Conservation (phyloP, 768 basidiomycete species). For the Floccularia luteovirens region DNA sequence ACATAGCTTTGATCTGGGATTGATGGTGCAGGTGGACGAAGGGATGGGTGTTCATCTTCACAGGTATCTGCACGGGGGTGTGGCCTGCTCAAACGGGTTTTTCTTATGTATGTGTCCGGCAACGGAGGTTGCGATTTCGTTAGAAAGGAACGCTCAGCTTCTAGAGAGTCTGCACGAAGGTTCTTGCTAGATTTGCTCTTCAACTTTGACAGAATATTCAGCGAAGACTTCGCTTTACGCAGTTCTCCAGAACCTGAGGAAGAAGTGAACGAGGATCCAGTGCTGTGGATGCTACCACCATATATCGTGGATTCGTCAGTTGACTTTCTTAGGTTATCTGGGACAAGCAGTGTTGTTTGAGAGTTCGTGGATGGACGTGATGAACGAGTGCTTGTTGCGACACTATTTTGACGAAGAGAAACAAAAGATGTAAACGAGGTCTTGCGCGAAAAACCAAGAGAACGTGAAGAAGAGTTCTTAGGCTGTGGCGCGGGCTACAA, state of each 20-base stretch:
- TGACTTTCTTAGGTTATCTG: neutral
- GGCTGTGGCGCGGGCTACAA: neutral
- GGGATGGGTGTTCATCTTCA: conserved; percentile 1
- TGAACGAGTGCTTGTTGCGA: neutral
- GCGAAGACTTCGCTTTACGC: neutral
- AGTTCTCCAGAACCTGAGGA: neutral
- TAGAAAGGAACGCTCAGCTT: neutral
- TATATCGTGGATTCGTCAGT: neutral
- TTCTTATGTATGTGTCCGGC: neutral
- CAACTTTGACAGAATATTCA: neutral
- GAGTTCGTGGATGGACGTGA: neutral
- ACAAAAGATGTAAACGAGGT: neutral
- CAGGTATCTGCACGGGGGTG: neutral
- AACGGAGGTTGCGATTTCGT: neutral
- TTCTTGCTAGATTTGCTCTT: neutral
- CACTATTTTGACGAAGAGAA: neutral
- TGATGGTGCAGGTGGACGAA: neutral
- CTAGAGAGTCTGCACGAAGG: neutral
- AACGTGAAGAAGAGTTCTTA: neutral
- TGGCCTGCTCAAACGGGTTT: neutral
- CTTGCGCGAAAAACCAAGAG: too few species aligned
- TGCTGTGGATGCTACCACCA: neutral
- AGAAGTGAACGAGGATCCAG: too few species aligned
- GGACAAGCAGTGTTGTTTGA: neutral
- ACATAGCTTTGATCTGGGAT: neutral